Conservation (phyloP, 2,329 filamentous ascomycete genomes). For the Volutella citrinella region DNA sequence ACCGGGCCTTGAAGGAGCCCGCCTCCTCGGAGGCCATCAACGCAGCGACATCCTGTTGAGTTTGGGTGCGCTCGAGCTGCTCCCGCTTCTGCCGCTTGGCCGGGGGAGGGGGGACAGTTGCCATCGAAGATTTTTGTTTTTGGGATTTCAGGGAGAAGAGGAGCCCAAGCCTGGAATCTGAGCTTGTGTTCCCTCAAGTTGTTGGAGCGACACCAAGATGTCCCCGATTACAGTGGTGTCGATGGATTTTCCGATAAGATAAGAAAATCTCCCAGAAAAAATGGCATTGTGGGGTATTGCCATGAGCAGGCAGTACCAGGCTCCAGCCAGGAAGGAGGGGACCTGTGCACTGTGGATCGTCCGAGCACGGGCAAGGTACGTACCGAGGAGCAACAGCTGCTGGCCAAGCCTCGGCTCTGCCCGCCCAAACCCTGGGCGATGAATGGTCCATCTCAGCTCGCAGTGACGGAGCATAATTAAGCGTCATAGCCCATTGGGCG, state of each 20-base stretch:
- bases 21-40: slow-evolving; percentile 57
- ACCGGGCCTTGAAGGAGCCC: slow-evolving; percentile 81
- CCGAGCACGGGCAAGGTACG: slow-evolving; percentile 10
- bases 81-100: slow-evolving; percentile 85
- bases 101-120: slow-evolving; percentile 77
- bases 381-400: too few species aligned
- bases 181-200: too few species aligned
- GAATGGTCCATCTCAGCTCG: too few species aligned
- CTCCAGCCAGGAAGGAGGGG: too few species aligned
- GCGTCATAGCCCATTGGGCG: too few species aligned
- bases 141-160: neutral
- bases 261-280: neutral
- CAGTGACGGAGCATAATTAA: slow-evolving; percentile 9
- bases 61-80: slow-evolving; percentile 64
- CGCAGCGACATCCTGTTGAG: slow-evolving; percentile 72
- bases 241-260: neutral
- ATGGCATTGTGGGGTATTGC: too few species aligned
- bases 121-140: slow-evolving; percentile 50
- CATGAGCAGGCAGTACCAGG: too few species aligned
- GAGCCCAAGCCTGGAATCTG: too few species aligned
- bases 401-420: slow-evolving; percentile 24
- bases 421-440: too few species aligned
- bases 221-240: too few species aligned
- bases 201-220: too few species aligned
- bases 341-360: too few species aligned